Conservation (phyloP, 2,329 filamentous ascomycete species). For the Neopestalotiopsis sp. region DNA sequence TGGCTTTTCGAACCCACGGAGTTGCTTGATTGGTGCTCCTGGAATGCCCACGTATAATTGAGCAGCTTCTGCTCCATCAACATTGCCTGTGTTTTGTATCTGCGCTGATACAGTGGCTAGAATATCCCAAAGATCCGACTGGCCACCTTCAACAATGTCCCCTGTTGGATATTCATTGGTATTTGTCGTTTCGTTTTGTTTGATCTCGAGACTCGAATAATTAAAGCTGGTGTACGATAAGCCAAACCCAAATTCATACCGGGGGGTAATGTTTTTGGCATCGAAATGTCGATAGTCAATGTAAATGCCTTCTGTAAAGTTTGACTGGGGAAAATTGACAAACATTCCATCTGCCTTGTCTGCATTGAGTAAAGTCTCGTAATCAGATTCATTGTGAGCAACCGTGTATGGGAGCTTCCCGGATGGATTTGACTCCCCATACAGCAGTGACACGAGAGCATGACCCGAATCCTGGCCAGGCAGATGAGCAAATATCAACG, state of each 20-base stretch:
- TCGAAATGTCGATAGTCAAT: conserved; percentile 63
- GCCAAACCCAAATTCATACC: conserved; percentile 63
- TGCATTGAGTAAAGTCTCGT: conserved; percentile 49
- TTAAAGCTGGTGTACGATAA: conserved; percentile 60
- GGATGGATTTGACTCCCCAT: conserved; percentile 60
- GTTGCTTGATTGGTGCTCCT: conserved; percentile 56
- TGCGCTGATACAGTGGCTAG: conserved; percentile 44
- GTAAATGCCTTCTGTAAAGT: conserved; percentile 57
- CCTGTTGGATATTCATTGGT: conserved; percentile 43
- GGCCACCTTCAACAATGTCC: conserved; percentile 47
- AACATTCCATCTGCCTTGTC: conserved; percentile 54
- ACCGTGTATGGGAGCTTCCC: conserved; percentile 68
- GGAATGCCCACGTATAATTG: conserved; percentile 56
- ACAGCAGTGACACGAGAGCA: conserved; percentile 60
- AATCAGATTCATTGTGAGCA: conserved; percentile 60
- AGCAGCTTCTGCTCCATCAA: conserved; percentile 50
- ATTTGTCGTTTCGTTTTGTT: conserved; percentile 31
- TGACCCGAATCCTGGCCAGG: conserved; percentile 68
- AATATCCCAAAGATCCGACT: conserved; percentile 52
- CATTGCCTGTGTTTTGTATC: conserved; percentile 47
- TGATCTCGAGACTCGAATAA: conserved; percentile 48
- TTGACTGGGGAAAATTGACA: conserved; percentile 53
- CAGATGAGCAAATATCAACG: conserved; percentile 66
- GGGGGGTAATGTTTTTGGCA: conserved; percentile 48
- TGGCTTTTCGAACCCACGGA: conserved; percentile 71